Percentiles rank a stretch among this genome's conserved stretches.
Evolutionary conservation across 2,329 filamentous ascomycete species (phyloP).

Genomic region (Trichoderma arundinaceum): DNA sequence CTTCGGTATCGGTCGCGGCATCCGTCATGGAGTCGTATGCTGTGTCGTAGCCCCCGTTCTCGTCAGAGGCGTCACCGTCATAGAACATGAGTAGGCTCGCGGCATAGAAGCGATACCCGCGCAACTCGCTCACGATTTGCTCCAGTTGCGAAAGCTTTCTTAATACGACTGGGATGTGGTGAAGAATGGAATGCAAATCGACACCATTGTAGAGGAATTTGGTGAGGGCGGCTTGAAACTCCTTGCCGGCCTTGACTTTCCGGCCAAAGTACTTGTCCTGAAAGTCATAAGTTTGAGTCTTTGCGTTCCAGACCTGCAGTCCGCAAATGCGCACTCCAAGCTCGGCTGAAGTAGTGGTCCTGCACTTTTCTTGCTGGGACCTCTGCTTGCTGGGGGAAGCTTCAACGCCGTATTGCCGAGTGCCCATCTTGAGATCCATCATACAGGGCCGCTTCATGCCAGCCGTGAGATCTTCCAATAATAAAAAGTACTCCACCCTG

Average conservation of each 20-base stretch:
- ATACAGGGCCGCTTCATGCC: slow-evolving; percentile 98
- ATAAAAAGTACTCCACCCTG: slow-evolving; percentile 88
- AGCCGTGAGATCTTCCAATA: slow-evolving; percentile 92
- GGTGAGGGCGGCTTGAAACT: slow-evolving; percentile 87
- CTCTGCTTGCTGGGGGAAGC: slow-evolving; percentile 89
- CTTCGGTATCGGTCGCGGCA: slow-evolving; percentile 63
- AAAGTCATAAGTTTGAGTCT: slow-evolving; percentile 85
- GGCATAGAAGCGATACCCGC: slow-evolving; percentile 92
- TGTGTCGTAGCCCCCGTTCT: slow-evolving; percentile 55
- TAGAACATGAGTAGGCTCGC: slow-evolving; percentile 95
- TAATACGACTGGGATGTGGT: slow-evolving; percentile 86
- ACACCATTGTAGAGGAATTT: slow-evolving; percentile 91
- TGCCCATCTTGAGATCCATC: slow-evolving; percentile 98
- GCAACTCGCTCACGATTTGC: slow-evolving; percentile 76
- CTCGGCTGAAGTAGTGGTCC: slow-evolving; percentile 86
- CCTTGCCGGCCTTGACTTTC: slow-evolving; percentile 80
- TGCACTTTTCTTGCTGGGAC: slow-evolving; percentile 92
- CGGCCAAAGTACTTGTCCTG: slow-evolving; percentile 98
- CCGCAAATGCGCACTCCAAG: slow-evolving; percentile 94
- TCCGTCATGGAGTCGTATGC: slow-evolving; percentile 64
- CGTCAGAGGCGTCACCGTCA: slow-evolving; percentile 74
- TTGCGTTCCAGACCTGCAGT: slow-evolving; percentile 93
- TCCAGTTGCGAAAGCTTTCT: slow-evolving; percentile 84
- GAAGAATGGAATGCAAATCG: slow-evolving; percentile 76
- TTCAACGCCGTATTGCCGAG: slow-evolving; percentile 93